Evolutionary conservation across 306 rosid genomes (phyloP).

Genomic region (Cicer cuneatum): DNA sequence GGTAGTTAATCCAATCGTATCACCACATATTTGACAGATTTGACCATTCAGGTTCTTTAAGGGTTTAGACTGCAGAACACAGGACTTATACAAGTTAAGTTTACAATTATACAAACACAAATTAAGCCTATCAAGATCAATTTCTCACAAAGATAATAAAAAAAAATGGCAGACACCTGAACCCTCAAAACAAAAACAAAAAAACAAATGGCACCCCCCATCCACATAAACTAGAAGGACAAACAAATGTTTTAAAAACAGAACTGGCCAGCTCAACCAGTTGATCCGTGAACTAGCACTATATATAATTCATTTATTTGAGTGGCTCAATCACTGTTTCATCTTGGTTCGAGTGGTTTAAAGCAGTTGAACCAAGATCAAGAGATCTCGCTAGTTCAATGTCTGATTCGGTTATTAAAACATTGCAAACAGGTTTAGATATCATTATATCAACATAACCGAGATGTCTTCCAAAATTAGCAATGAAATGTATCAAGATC

Average conservation of each 20-base stretch:
- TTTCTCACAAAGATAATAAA: not conserved
- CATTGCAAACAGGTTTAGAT: not conserved
- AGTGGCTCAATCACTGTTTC: too few relatives aligned
- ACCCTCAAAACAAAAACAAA: not conserved
- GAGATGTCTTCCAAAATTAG: constrained; percentile 26
- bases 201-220: not conserved
- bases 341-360: too few relatives aligned
- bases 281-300: too few relatives aligned
- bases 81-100: constrained; percentile 35
- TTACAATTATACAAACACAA: constrained; percentile 18
- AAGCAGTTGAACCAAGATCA: too few relatives aligned
- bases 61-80: constrained; percentile 72
- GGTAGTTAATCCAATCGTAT: constrained; percentile 76
- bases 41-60: constrained; percentile 79
- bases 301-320: too few relatives aligned
- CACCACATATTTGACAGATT: constrained; percentile 93
- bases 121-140: not conserved
- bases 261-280: too few relatives aligned
- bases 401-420: too few relatives aligned
- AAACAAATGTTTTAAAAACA: not conserved
- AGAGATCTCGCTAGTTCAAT: too few relatives aligned
- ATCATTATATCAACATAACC: not conserved
- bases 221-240: not conserved
- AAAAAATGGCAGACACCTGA: not conserved
- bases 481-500: constrained; percentile 26